Base-by-base conservation (phyloP, 345 rosid species). In the Psidium guajava region DNA sequence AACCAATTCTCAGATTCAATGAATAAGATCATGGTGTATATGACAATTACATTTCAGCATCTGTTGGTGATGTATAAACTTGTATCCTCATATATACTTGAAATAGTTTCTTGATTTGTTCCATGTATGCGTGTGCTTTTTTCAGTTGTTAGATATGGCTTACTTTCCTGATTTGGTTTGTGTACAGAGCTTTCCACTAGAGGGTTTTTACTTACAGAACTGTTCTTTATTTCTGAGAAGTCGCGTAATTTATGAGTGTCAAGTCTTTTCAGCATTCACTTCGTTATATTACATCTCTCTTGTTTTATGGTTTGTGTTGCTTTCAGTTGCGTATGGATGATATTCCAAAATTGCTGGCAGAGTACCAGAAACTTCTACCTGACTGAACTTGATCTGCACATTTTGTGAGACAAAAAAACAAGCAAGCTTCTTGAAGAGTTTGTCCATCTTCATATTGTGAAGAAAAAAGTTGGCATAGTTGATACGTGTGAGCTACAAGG, bases 311-410 rank as follows among this genome's bases (percentile, higher is more conserved):
- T 49, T 82, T 82, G 40, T 82, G 51, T 81, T 54, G 54, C 55
- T 25, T 82, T 82, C 54, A 82, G 83, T 49, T 97, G 89, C 95
- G 95, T 47, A 92, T 97, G 89, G 92, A 92, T 88, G 98, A 95
- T 83, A 90, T 96, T 47, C 90, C 99, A 14, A 93, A 91, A 90
- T 93, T 97, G 82, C 92, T 96, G 87, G 93, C 88, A 74, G 98
- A 95, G 87, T 96, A 95, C 90, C 93, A 88, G 87, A 88, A 91
- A 87, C 91, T 94, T 85, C 44, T 88, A 82, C 83, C 85, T 18
- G 89, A 88, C 82, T 90, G 84, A 93, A 85, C 47, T 0, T 44
- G 47, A 77, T 51, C 82, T 69, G 77, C 47, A 69, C 47, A 69
- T 69, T 69, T 69, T 0, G 24, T 4, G 44, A 69, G 77, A 69